A percentile compares a stretch with the other conserved stretches of the same genome.
Evolutionary conservation across 2,329 filamentous ascomycete species (phyloP).

Genomic region (Epicoccum sorghinum): DNA sequence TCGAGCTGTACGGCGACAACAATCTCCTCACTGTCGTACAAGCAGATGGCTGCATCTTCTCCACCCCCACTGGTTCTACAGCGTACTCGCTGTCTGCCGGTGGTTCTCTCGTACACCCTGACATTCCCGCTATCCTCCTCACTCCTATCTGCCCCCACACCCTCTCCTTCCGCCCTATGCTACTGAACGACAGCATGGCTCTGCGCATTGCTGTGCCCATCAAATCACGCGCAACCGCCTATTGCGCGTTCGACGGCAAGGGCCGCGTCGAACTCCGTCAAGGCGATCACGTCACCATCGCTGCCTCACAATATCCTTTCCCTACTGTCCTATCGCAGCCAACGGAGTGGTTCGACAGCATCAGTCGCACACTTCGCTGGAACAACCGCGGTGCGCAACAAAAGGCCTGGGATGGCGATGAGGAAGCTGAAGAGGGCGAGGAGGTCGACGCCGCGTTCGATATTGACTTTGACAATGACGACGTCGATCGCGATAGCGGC

Average conservation of each 20-base stretch:
- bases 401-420: slow-evolving; percentile 72
- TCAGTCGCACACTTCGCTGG: slow-evolving; percentile 90
- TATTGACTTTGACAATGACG: slow-evolving; percentile 80
- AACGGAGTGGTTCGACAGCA: slow-evolving; percentile 96
- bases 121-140: slow-evolving; percentile 93
- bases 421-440: slow-evolving; percentile 55
- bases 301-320: slow-evolving; percentile 95
- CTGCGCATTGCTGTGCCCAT: slow-evolving; percentile 86
- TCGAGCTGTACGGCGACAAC: slow-evolving; percentile 95
- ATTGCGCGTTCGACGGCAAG: slow-evolving; percentile 97
- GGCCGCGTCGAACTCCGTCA: slow-evolving; percentile 90
- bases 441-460: slow-evolving; percentile 75
- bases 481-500: slow-evolving; percentile 51
- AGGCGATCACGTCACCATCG: slow-evolving; percentile 95
- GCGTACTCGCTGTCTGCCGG: slow-evolving; percentile 96
- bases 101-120: slow-evolving; percentile 92
- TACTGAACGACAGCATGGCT: slow-evolving; percentile 91
- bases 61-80: slow-evolving; percentile 86
- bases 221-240: slow-evolving; percentile 87
- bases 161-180: slow-evolving; percentile 95
- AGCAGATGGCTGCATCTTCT: slow-evolving; percentile 97
- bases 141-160: slow-evolving; percentile 98
- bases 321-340: slow-evolving; percentile 90
- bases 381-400: slow-evolving; percentile 91
- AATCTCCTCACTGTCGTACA: slow-evolving; percentile 94